Evolutionary conservation across 2,329 filamentous ascomycete genomes (phyloP).

Genomic region (Botrytis fabae): DNA sequence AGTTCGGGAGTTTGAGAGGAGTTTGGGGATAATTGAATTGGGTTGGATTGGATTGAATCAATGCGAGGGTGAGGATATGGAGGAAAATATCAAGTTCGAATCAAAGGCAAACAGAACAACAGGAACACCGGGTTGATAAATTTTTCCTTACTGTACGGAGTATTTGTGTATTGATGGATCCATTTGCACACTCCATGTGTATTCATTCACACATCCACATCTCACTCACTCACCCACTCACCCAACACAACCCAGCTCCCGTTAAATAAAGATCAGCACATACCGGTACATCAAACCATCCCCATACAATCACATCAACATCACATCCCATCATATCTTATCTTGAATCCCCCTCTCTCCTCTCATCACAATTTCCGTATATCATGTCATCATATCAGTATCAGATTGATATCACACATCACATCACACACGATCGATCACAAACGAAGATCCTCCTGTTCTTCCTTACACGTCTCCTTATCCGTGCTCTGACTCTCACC

Average conservation of each 20-base stretch:
- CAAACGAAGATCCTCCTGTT: neutral
- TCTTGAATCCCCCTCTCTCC: neutral
- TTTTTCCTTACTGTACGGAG: neutral
- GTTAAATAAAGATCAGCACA: neutral
- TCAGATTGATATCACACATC: too few species aligned
- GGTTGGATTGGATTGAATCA: neutral
- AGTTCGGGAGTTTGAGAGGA: neutral
- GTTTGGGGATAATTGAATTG: neutral
- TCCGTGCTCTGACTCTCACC: too few species aligned
- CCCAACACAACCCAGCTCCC: neutral
- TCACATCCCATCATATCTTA: neutral
- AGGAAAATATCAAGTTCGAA: neutral
- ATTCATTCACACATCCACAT: too few species aligned
- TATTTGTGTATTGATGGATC: too few species aligned
- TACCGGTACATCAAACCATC: neutral
- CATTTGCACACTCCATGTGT: too few species aligned
- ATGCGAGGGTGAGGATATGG: neutral
- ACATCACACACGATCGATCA: neutral
- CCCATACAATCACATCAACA: neutral
- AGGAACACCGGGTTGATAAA: neutral
- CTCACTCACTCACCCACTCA: neutral
- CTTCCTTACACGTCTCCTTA: too few species aligned
- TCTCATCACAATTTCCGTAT: neutral
- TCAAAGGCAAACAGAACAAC: neutral
- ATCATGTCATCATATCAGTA: neutral